A percentile compares a stretch with the other conserved stretches of the same genome.
These are phyloP conservation scores for Neurospora sp. DNA, from an alignment of 495 filamentous ascomycete genomes.

Conservation along the genomic window DNA sequence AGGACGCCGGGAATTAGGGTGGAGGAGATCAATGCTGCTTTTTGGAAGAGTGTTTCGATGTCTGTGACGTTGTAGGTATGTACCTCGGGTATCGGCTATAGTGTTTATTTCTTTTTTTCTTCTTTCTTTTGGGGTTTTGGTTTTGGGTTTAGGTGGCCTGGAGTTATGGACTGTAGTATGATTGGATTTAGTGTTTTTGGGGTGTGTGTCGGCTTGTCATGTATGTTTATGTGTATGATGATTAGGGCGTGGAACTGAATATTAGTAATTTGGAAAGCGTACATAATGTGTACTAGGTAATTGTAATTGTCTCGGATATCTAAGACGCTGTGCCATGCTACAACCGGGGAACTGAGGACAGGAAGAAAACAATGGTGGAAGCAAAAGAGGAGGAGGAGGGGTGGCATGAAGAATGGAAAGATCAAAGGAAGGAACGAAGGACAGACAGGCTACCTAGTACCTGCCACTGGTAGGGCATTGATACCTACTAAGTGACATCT, in stretches of 20 bases:
- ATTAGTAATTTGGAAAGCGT: no score
- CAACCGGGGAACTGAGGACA: no score
- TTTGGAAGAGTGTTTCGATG: conserved; percentile 23
- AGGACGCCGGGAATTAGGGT: conserved; percentile 49
- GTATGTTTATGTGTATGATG: no score
- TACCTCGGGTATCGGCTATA: no score
- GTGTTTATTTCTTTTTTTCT: no score
- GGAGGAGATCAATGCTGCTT: conserved; percentile 48
- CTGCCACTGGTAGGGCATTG: not conserved
- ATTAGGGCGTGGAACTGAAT: no score
- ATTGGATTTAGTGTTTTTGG: no score
- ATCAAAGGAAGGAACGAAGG: not conserved
- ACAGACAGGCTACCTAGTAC: not conserved
- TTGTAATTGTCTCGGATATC: no score
- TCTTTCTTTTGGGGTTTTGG: not conserved
- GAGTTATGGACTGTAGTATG: not conserved
- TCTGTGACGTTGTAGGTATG: conserved; percentile 6
- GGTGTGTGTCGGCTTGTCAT: no score
- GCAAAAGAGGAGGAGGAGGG: not conserved
- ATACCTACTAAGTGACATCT: not conserved
- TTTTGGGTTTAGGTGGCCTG: not conserved
- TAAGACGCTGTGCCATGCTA: no score
- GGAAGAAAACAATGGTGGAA: no score
- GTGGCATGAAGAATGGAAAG: not conserved
- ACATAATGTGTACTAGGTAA: no score